These are phyloP conservation scores for Arabidopsis arenosa DNA, from an alignment of 345 rosid genomes.

Conservation along the genomic window DNA sequence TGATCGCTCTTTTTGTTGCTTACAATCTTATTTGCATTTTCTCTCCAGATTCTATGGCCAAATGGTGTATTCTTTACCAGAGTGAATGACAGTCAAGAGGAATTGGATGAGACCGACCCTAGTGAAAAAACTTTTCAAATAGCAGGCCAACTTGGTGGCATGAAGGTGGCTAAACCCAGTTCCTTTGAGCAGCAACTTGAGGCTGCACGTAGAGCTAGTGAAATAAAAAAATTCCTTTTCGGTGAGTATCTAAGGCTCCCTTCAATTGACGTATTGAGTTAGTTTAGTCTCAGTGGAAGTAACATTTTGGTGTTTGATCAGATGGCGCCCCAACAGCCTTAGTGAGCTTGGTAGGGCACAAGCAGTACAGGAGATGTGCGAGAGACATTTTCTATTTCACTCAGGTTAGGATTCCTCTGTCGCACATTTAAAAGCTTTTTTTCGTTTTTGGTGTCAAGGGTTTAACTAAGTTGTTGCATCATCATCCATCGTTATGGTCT, in stretches of 20 bases:
- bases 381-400: slow-evolving; percentile 93
- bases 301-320: slow-evolving; percentile 46
- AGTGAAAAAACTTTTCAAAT: slow-evolving; percentile 50
- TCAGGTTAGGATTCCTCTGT: slow-evolving; percentile 59
- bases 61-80: slow-evolving; percentile 79
- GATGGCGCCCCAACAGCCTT: slow-evolving; percentile 92
- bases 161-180: slow-evolving; percentile 56
- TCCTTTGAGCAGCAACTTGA: slow-evolving; percentile 86
- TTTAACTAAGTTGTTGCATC: neutral
- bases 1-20: slow-evolving; percentile 18
- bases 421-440: neutral
- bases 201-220: slow-evolving; percentile 87
- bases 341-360: slow-evolving; percentile 88
- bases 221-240: slow-evolving; percentile 80
- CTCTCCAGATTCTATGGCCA: slow-evolving; percentile 86
- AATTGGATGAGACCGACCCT: slow-evolving; percentile 46
- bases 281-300: slow-evolving; percentile 10
- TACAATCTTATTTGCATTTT: slow-evolving; percentile 14
- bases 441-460: neutral
- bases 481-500: slow-evolving; percentile 29
- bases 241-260: slow-evolving; percentile 56
- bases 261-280: neutral
- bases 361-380: slow-evolving; percentile 92
- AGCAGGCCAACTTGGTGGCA: slow-evolving; percentile 59
- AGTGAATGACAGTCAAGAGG: slow-evolving; percentile 47